Evolutionary conservation across 2,329 filamentous ascomycete genomes (phyloP), one percentile per base, ranked within the genome.

Genomic region (Davidsoniella eucalypti): DNA sequence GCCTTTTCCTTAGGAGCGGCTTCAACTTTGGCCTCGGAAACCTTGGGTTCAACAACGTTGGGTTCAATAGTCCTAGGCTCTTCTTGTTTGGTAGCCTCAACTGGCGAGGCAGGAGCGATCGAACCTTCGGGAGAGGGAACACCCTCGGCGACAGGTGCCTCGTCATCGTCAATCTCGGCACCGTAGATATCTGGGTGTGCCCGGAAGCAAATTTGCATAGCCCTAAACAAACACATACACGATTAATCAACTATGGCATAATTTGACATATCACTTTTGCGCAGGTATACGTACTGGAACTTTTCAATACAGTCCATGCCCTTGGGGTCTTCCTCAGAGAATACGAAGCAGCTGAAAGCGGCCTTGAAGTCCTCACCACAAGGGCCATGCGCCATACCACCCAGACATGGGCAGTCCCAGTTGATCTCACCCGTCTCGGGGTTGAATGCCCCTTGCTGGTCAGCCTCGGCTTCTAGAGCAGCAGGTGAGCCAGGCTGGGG

Each of bases 401-500:
- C 92, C 33, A 98, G 70, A 64, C 92, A 98, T 14, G 92, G 92
- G 66, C 92, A 98, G 64, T 96, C 92, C 92, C 92, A 98, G 73
- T 98, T 98, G 68, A 98, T 98, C 74, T 98, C 92, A 58, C 92
- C 92, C 8, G 92, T 98, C 70, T 96, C 92, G 2, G 88, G 87
- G 66, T 98, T 94, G 70, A 96, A 98, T 1, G 92, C 92, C 51
- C 87, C 92, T 66, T 96, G 80, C 62, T 90, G 80, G 54, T 70
- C 76, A 5, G 87, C 87, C 65, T 95, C 87, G 54, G 86, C 78
- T 64, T 94, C 83, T 12, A 92, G 68, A 0, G 65, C 71, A 52
- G 68, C 69, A 5, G 71, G 68, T 2, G 72, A 69, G 25, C 63
- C 63, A 5, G 54, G 60, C 49, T 23, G 54, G 57, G 18, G 42